phyloP scores from a whole-genome alignment of 108 stramenopile species.

The Stephanodiscus minutulus region DNA sequence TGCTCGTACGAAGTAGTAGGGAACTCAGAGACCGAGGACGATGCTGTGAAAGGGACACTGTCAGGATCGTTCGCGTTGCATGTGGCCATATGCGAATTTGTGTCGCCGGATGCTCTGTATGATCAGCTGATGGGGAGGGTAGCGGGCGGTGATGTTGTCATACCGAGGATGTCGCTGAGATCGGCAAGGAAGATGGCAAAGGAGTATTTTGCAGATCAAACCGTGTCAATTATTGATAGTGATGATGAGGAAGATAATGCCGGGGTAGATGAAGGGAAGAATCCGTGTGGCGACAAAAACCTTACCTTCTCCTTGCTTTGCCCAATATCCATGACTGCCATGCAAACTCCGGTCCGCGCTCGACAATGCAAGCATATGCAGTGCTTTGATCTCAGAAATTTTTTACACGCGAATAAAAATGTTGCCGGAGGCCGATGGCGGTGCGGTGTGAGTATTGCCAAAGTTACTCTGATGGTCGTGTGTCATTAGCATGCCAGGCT shows the following conservation, averaged over 20 bases:
- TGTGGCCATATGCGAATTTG: slow-evolving; percentile 59
- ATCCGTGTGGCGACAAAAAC: slow-evolving; percentile 12
- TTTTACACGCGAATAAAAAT: slow-evolving; percentile 50
- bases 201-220: slow-evolving; percentile 38
- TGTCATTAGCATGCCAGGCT: neutral
- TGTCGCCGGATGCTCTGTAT: slow-evolving; percentile 43
- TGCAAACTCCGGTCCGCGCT: slow-evolving; percentile 67
- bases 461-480: neutral
- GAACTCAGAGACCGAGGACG: slow-evolving; percentile 2
- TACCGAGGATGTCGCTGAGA: slow-evolving; percentile 30
- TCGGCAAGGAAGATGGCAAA: slow-evolving; percentile 44
- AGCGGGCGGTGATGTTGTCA: slow-evolving; percentile 25
- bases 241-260: slow-evolving; percentile 52
- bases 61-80: slow-evolving; percentile 51
- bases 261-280: slow-evolving; percentile 10
- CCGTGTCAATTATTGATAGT: slow-evolving; percentile 32
- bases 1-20: slow-evolving; percentile 53
- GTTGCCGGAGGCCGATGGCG: slow-evolving; percentile 75
- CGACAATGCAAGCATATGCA: slow-evolving; percentile 41
- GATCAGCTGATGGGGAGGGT: slow-evolving; percentile 32
- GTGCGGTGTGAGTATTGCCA: slow-evolving; percentile 38
- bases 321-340: slow-evolving; percentile 56
- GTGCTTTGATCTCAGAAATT: slow-evolving; percentile 71
- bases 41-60: slow-evolving; percentile 2
- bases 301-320: slow-evolving; percentile 62